Percentiles rank a stretch among this genome's conserved stretches.
Conservation (phyloP, 73 alveolate genomes). For the Diophrys sp. region DNA sequence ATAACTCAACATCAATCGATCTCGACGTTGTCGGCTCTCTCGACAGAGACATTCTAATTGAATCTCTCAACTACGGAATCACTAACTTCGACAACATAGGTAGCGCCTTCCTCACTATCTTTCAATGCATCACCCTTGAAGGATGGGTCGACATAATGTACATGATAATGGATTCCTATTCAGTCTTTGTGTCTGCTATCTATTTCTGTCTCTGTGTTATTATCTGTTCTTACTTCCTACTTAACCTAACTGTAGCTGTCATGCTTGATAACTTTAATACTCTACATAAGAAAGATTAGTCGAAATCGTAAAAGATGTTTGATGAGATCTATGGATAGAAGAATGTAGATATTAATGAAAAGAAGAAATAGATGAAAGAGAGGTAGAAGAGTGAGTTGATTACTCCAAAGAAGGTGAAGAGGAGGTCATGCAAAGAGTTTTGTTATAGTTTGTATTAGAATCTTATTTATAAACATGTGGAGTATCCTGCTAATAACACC, state of each 20-base stretch:
- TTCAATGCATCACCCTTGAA: constrained; percentile 42
- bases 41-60: neutral
- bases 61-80: constrained; percentile 19
- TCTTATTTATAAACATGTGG: neutral
- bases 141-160: constrained; percentile 63
- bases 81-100: constrained; percentile 49
- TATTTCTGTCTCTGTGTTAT: constrained; percentile 33
- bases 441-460: neutral
- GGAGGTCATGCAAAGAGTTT: neutral
- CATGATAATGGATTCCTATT: constrained; percentile 21
- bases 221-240: constrained; percentile 53
- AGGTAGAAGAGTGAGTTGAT: neutral
- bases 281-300: too few species aligned
- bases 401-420: neutral
- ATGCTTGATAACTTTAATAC: constrained; percentile 12
- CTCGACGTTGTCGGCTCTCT: neutral
- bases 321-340: neutral
- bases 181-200: constrained; percentile 23
- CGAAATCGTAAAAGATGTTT: neutral
- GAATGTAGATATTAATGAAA: neutral
- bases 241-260: constrained; percentile 59
- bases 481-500: neutral
- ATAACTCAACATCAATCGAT: neutral
- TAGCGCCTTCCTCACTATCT: too few species aligned
- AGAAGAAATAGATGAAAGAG: neutral